phyloP scores from a whole-genome alignment of 495 filamentous ascomycete genomes.

The Penicillium silybi region DNA sequence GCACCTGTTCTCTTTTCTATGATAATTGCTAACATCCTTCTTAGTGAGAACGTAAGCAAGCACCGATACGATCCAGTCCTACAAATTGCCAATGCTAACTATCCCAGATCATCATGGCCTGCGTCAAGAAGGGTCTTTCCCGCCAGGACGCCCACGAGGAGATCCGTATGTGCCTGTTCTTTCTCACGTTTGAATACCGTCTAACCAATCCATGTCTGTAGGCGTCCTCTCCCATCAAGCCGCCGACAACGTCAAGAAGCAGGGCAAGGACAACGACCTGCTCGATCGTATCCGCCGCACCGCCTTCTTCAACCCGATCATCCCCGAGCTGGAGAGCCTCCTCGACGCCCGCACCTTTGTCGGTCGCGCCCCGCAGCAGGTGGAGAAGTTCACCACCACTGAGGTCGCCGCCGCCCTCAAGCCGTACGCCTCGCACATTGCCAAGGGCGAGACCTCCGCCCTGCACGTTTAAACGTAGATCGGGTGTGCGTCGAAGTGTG shows the following conservation, averaged over 20 bases:
- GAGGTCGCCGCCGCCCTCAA: slow-evolving; percentile 51
- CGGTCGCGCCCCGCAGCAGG: slow-evolving; percentile 57
- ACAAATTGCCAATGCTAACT: slow-evolving; percentile 11
- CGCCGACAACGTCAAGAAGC: slow-evolving; percentile 70
- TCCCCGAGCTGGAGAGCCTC: slow-evolving; percentile 68
- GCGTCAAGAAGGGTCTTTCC: slow-evolving; percentile 67
- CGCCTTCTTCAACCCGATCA: slow-evolving; percentile 80
- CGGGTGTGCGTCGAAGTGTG: background rate
- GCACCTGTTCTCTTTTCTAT: background rate
- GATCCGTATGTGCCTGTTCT: slow-evolving; percentile 46
- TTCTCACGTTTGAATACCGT: background rate
- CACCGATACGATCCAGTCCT: background rate
- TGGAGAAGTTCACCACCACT: slow-evolving; percentile 52
- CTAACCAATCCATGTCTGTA: slow-evolving; percentile 12
- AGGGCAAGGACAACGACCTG: slow-evolving; percentile 79
- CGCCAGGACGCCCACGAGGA: slow-evolving; percentile 92
- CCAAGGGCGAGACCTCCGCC: slow-evolving; percentile 44
- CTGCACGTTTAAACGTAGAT: slow-evolving; percentile 43
- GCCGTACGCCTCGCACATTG: slow-evolving; percentile 43
- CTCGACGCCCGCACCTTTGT: slow-evolving; percentile 66
- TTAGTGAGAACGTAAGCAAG: slow-evolving; percentile 39
- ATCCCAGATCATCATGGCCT: slow-evolving; percentile 75
- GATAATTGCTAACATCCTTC: slow-evolving; percentile 12
- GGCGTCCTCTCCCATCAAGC: slow-evolving; percentile 87
- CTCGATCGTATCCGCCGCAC: slow-evolving; percentile 71